A percentile compares a stretch with the other conserved stretches of the same genome.
Conservation (phyloP, 2,329 filamentous ascomycete genomes). For the Septoria linicola region DNA sequence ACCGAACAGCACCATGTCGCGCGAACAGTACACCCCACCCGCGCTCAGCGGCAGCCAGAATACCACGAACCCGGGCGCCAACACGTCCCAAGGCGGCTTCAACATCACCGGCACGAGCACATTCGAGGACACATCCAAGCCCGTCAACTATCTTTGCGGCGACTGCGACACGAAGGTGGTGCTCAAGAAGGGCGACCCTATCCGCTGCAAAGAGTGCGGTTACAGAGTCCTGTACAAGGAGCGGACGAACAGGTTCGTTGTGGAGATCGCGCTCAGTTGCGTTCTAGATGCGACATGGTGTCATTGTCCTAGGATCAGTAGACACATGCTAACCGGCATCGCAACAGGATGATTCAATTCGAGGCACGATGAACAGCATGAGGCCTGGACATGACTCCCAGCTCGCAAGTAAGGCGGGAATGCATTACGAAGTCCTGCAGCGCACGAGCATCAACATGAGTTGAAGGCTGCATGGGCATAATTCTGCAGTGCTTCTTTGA, state of each 20-base stretch:
- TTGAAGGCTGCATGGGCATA: too few relatives aligned
- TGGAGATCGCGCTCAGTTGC: too few relatives aligned
- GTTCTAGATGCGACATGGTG: too few relatives aligned
- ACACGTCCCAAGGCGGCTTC: slow-evolving; percentile 30
- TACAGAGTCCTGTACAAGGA: slow-evolving; percentile 97
- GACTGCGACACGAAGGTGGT: slow-evolving; percentile 78
- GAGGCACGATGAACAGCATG: slow-evolving; percentile 77
- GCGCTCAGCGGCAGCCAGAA: slow-evolving; percentile 45
- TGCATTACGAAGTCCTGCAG: background rate
- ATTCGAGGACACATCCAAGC: slow-evolving; percentile 53
- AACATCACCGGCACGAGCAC: slow-evolving; percentile 57
- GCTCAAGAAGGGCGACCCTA: slow-evolving; percentile 74
- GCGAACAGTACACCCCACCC: slow-evolving; percentile 76
- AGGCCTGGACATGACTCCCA: too few relatives aligned
- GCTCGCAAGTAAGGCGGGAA: too few relatives aligned
- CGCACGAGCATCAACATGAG: too few relatives aligned
- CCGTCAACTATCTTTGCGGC: slow-evolving; percentile 63
- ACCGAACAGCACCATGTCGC: slow-evolving; percentile 40
- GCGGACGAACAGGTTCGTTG: slow-evolving; percentile 84
- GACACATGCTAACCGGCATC: slow-evolving; percentile 10
- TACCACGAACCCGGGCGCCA: slow-evolving; percentile 28
- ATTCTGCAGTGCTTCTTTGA: too few relatives aligned
- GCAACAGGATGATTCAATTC: slow-evolving; percentile 92
- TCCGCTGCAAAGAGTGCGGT: slow-evolving; percentile 88
- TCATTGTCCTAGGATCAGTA: background rate